Evolutionary conservation across 2,329 filamentous ascomycete genomes (phyloP), one percentile per base, ranked within the genome.

Genomic region (Xylaria sp.): DNA sequence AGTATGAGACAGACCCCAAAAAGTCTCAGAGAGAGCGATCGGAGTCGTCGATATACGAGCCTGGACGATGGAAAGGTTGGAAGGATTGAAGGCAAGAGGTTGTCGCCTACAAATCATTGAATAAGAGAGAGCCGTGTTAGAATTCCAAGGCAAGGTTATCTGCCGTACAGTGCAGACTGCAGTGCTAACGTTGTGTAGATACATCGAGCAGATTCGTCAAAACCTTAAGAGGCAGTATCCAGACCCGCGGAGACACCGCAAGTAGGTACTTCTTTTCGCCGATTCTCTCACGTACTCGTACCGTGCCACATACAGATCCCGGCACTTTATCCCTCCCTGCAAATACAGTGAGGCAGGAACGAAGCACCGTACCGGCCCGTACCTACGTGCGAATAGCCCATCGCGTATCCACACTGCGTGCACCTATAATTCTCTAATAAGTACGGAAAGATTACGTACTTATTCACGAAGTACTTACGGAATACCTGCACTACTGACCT

Each of bases 41-140:
- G 37, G 34, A 47, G 16, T 59, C 5, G 39, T 34, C 37, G 18
- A 23, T 23, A 5, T 18, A 46, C 23, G 18, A 11, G 23, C 2
- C 35, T 8, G 39, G 35, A 7, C 23, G 35, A 49, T 35, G 39
- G 42, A 52, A 50, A 44, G 11, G 42, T 52, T 18, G 39, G 48
- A 37, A 42, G 42, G 57, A 51, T 55, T 42, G 59, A 37, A 61
- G 46, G 23, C 23, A 30, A n/a, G 42, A n/a, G 11, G 13, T 46
- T 6, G 42, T 46, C 11, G 13, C 10, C 13, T 13, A 46, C 42
- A 46, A 46, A 46, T 46, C 16, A 16, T 16, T 16, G 42, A n/a
- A 46, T 13, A 9, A 9, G 9, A 42, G 37, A n/a, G 11, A 3
- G 11, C 37, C 37, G 37, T 42, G 11, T 7, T 42, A 42, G 11